Evolutionary conservation across 306 rosid species (phyloP).

Genomic region (Cucurbita maxima): DNA sequence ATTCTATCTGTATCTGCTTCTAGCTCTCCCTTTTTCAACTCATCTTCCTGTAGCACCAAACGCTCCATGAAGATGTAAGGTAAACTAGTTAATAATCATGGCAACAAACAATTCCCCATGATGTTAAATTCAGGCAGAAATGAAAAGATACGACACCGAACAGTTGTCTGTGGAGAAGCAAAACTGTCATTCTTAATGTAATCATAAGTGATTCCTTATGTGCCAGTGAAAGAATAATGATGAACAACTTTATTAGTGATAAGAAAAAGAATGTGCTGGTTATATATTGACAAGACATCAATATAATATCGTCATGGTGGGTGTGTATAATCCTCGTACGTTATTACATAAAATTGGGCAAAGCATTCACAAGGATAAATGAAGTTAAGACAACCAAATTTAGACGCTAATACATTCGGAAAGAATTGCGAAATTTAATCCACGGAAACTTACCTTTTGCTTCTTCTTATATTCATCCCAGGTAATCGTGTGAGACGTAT

Average conservation of each 20-base stretch:
- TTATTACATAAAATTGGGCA: neutral
- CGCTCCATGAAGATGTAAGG: neutral
- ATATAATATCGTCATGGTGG: neutral
- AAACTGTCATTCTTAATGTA: neutral
- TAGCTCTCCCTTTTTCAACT: conserved; percentile 74
- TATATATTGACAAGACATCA: neutral
- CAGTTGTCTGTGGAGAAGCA: neutral
- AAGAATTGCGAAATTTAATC: neutral
- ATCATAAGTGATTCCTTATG: neutral
- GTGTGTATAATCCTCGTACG: neutral
- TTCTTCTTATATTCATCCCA: conserved; percentile 95
- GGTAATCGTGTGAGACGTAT: conserved; percentile 88
- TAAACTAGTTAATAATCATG: neutral
- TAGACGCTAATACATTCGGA: no score
- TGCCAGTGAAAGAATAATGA: no score
- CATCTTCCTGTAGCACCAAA: conserved; percentile 63
- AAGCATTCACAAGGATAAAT: no score
- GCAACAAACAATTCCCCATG: neutral
- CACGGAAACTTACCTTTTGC: conserved; percentile 54
- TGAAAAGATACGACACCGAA: neutral
- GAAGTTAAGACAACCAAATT: no score
- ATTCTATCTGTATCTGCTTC: conserved; percentile 84
- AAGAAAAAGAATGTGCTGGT: neutral
- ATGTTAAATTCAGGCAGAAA: neutral
- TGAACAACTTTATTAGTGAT: neutral